Evolutionary conservation across 768 basidiomycete species (phyloP).

Genomic region (Lentinula detonsa): DNA sequence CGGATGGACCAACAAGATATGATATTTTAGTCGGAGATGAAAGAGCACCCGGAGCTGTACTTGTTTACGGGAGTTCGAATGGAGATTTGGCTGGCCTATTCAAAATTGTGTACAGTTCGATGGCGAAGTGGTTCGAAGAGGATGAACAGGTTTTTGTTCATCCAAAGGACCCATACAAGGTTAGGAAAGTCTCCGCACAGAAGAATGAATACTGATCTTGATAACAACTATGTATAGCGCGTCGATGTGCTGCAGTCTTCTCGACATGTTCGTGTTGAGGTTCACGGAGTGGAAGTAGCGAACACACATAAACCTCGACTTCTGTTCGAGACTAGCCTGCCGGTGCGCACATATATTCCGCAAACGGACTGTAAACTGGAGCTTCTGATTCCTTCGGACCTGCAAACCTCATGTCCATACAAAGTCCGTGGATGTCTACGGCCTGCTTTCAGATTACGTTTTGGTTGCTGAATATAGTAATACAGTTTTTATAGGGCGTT

Average conservation of each 20-base stretch:
- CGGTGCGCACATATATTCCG: conserved; percentile 56
- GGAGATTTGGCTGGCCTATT: conserved; percentile 39
- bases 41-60: conserved; percentile 33
- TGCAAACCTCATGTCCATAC: conserved; percentile 52
- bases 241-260: conserved; percentile 58
- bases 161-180: conserved; percentile 69
- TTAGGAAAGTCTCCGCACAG: conserved; percentile 14
- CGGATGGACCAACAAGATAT: conserved; percentile 29
- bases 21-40: conserved; percentile 39
- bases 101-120: conserved; percentile 40
- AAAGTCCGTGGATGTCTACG: conserved; percentile 34
- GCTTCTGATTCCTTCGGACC: conserved; percentile 39
- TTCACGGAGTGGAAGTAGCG: conserved; percentile 58
- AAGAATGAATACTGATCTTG: background rate
- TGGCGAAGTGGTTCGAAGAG: conserved; percentile 67
- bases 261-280: conserved; percentile 52
- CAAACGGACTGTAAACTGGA: conserved; percentile 48
- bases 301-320: conserved; percentile 49
- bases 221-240: conserved; percentile 30
- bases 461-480: background rate
- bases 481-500: conserved; percentile 36
- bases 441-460: background rate
- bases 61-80: conserved; percentile 16
- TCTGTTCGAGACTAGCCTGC: conserved; percentile 53
- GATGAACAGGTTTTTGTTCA: conserved; percentile 57